A percentile compares a stretch with the other conserved stretches of the same genome.
These are phyloP conservation scores for Naganishia sp. DNA, from an alignment of 1,284 basidiomycete species.

Conservation along the genomic window DNA sequence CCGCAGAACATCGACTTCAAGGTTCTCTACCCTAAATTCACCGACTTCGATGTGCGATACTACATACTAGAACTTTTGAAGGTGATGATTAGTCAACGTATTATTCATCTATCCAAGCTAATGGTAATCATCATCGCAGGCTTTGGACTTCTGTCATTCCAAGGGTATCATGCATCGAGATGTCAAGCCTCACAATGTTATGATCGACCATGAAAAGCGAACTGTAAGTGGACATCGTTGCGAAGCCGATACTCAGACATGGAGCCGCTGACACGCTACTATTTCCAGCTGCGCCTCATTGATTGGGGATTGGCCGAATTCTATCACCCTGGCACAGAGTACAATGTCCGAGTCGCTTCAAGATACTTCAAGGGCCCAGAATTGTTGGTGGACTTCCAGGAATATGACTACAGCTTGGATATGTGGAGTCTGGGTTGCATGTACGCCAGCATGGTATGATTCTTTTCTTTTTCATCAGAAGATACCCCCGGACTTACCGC, in stretches of 20 bases:
- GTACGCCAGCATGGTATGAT: conserved; percentile 95
- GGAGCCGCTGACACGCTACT: conserved; percentile 12
- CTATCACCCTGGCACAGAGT: conserved; percentile 96
- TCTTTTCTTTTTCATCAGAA: neutral
- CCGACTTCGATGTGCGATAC: conserved; percentile 91
- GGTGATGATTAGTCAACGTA: conserved; percentile 54
- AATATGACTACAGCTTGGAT: conserved; percentile 94
- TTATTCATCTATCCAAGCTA: neutral
- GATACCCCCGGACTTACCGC: neutral
- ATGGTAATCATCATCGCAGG: conserved; percentile 57
- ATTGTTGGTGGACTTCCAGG: conserved; percentile 95
- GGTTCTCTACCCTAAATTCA: conserved; percentile 90
- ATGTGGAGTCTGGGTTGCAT: conserved; percentile 99
- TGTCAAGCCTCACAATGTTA: conserved; percentile 98
- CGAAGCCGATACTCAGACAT: neutral
- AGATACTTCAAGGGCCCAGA: conserved; percentile 99
- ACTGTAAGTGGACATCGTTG: conserved; percentile 62
- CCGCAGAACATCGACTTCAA: conserved; percentile 89
- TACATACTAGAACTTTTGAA: conserved; percentile 98
- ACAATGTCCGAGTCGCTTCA: conserved; percentile 96
- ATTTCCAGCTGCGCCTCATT: conserved; percentile 77
- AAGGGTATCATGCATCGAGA: conserved; percentile 99
- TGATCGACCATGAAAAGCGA: conserved; percentile 97
- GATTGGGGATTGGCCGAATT: conserved; percentile 99
- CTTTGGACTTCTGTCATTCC: conserved; percentile 96